Evolutionary conservation across 768 basidiomycete species (phyloP).

Genomic region (Mycena vitilis): DNA sequence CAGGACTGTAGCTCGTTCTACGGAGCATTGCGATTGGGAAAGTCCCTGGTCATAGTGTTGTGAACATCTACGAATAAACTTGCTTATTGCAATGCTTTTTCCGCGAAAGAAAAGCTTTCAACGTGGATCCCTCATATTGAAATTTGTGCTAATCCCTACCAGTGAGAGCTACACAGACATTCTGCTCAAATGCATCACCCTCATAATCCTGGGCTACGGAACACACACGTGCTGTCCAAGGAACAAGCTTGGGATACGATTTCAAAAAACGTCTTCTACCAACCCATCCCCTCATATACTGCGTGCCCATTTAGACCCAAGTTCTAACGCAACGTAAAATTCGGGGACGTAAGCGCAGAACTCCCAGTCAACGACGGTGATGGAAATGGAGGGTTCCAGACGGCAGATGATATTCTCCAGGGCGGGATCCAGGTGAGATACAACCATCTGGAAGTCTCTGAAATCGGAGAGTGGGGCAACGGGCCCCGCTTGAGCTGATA

Average conservation of each 20-base stretch:
- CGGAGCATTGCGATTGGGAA: no score
- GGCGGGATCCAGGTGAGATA: slow-evolving; percentile 10
- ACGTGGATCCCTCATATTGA: no score
- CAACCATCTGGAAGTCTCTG: slow-evolving; percentile 3
- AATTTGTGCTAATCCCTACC: background rate
- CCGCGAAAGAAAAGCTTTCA: no score
- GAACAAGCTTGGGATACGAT: background rate
- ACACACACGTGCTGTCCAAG: slow-evolving; percentile 18
- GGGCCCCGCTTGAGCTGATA: background rate
- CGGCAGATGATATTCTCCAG: slow-evolving; percentile 18
- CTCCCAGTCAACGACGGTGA: slow-evolving; percentile 22
- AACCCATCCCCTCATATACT: background rate
- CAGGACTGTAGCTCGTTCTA: no score
- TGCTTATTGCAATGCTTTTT: no score
- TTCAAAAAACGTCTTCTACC: background rate
- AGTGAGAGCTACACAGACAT: background rate
- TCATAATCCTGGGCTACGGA: slow-evolving; percentile 6
- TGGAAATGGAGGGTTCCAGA: background rate
- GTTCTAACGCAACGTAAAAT: background rate
- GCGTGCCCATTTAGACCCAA: background rate
- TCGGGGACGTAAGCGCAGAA: slow-evolving; percentile 21
- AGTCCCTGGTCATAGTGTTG: no score
- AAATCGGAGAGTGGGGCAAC: slow-evolving; percentile 1
- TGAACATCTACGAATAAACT: no score
- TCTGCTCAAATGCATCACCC: background rate